Percentiles rank a stretch among this genome's conserved stretches.
Evolutionary conservation across 208 protist genomes (phyloP).

Genomic region (Leishmania braziliensis): DNA sequence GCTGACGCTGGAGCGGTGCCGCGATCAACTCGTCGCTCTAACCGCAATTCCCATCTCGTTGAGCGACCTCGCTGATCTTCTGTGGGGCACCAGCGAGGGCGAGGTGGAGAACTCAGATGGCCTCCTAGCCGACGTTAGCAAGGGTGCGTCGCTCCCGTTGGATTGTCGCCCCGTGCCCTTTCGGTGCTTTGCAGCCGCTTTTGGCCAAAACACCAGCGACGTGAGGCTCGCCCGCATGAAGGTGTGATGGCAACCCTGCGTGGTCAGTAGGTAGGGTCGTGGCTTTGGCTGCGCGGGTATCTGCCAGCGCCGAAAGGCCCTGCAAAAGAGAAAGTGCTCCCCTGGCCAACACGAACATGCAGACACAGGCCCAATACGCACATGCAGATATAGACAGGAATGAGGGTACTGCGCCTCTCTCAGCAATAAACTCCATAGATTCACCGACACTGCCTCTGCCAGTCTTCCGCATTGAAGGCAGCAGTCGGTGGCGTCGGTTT

Average conservation of each 20-base stretch:
- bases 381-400: background rate
- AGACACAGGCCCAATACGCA: background rate
- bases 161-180: slow-evolving; percentile 44
- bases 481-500: background rate
- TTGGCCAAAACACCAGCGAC: slow-evolving; percentile 55
- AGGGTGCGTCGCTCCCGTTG: slow-evolving; percentile 11
- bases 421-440: background rate
- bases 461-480: background rate
- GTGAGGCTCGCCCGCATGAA: slow-evolving; percentile 53
- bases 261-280: background rate
- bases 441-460: background rate
- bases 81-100: slow-evolving; percentile 48
- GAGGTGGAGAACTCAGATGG: background rate
- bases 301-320: background rate
- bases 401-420: background rate
- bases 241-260: slow-evolving; percentile 29
- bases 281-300: background rate
- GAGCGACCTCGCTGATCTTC: slow-evolving; percentile 51
- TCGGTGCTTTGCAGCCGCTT: slow-evolving; percentile 65
- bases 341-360: background rate
- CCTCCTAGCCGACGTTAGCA: background rate
- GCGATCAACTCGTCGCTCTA: slow-evolving; percentile 72
- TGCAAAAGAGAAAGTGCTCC: background rate
- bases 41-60: slow-evolving; percentile 61
- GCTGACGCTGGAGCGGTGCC: slow-evolving; percentile 60